Evolutionary conservation across 306 rosid species (phyloP).

Genomic region (Dalbergia oliveri): DNA sequence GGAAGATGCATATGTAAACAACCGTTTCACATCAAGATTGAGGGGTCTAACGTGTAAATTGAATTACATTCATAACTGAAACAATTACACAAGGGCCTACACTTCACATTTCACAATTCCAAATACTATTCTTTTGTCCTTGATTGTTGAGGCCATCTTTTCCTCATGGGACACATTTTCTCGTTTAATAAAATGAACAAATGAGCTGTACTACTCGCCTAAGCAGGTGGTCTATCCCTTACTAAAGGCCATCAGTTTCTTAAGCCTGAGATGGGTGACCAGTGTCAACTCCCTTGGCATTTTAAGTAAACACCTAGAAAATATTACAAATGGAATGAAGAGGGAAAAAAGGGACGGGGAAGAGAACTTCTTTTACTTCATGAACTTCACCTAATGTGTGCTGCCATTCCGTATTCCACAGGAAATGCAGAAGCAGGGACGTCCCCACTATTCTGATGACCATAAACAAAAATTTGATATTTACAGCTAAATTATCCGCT

Average conservation of each 20-base stretch:
- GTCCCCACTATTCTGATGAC: slow-evolving; percentile 58
- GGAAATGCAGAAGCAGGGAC: slow-evolving; percentile 59
- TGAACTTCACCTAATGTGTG: slow-evolving; percentile 51
- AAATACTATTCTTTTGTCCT: slow-evolving; percentile 51
- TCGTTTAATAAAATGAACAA: slow-evolving; percentile 70
- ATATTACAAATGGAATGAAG: slow-evolving; percentile 36
- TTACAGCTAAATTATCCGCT: slow-evolving; percentile 67
- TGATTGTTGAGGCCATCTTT: slow-evolving; percentile 45
- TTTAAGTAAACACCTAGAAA: slow-evolving; percentile 47
- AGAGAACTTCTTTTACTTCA: slow-evolving; percentile 41
- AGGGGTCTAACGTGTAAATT: slow-evolving; percentile 1
- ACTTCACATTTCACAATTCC: slow-evolving; percentile 46
- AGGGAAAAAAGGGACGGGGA: slow-evolving; percentile 17
- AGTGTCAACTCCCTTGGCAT: slow-evolving; percentile 49
- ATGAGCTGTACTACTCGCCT: slow-evolving; percentile 66
- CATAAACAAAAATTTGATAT: slow-evolving; percentile 83
- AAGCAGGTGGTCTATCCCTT: slow-evolving; percentile 50
- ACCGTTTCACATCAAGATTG: neutral
- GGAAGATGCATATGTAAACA: neutral
- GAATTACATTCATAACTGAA: slow-evolving; percentile 29
- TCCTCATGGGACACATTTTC: slow-evolving; percentile 41
- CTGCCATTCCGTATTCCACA: slow-evolving; percentile 50
- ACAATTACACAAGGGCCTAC: slow-evolving; percentile 36
- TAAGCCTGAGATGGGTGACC: slow-evolving; percentile 49
- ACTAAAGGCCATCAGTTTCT: slow-evolving; percentile 49